These are phyloP conservation scores for Dactylellina cionopaga DNA, from an alignment of 2,329 filamentous ascomycete genomes.

Conservation along the genomic window DNA sequence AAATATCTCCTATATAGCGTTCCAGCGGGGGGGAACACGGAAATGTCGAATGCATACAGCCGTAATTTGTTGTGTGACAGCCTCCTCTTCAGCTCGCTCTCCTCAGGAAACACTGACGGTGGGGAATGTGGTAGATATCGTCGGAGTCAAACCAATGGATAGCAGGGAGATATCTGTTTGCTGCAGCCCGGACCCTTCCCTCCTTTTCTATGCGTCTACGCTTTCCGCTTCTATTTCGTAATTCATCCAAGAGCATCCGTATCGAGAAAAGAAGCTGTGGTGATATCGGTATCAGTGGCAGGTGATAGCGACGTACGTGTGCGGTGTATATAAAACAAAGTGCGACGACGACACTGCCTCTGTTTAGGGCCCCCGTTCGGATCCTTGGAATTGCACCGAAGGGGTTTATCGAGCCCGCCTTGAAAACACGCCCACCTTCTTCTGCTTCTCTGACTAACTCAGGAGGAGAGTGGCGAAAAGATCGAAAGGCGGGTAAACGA, in stretches of 20 bases:
- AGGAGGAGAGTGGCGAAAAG: not conserved
- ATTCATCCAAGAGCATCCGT: conserved; percentile 4
- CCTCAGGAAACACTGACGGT: not conserved
- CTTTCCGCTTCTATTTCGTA: not conserved
- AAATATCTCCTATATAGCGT: conserved; percentile 17
- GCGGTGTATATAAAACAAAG: conserved; percentile 38
- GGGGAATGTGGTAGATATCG: conserved; percentile 21
- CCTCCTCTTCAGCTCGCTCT: conserved; percentile 15
- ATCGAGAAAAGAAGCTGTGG: not conserved
- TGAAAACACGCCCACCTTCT: not conserved
- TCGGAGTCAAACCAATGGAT: conserved; percentile 26
- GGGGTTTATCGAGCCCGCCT: conserved; percentile 9
- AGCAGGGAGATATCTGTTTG: not conserved
- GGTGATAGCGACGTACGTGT: conserved; percentile 7
- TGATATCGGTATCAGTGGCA: conserved; percentile 3
- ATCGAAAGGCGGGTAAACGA: conserved; percentile 5
- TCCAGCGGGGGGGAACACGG: no score
- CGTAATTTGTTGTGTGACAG: conserved; percentile 45
- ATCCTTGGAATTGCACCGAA: conserved; percentile 19
- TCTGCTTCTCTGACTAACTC: not conserved
- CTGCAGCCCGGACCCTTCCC: not conserved
- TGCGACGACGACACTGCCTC: conserved; percentile 21
- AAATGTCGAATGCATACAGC: conserved; percentile 34
- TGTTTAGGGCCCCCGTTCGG: conserved; percentile 7
- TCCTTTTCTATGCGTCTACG: conserved; percentile 27